Conservation (phyloP, 305 asterid species). For the Fraxinus dipetala region DNA sequence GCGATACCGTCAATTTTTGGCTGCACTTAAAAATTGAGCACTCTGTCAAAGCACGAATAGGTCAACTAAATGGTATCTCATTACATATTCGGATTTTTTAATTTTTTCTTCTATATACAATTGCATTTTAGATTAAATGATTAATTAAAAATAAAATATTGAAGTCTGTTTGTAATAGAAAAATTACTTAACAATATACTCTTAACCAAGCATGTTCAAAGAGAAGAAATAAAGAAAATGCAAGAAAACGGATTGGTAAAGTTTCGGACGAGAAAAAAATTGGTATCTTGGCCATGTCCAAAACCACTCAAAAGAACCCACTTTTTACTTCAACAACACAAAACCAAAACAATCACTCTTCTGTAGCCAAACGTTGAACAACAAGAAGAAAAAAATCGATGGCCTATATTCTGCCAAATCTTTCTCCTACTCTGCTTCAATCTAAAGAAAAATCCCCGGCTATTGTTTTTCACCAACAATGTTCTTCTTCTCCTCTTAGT, state of each 20-base stretch:
- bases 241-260: background rate
- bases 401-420: constrained; percentile 74
- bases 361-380: background rate
- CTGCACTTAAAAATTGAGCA: too few species aligned
- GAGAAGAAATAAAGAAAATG: background rate
- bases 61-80: too few species aligned
- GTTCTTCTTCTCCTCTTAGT: background rate
- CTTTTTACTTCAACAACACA: constrained; percentile 18
- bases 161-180: background rate
- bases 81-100: too few species aligned
- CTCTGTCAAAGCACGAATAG: too few species aligned
- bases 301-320: constrained; percentile 41
- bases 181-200: background rate
- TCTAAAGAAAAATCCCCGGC: constrained; percentile 48
- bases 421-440: constrained; percentile 51
- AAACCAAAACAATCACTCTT: background rate
- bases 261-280: background rate
- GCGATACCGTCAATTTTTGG: too few species aligned
- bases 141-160: too few species aligned
- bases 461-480: constrained; percentile 23
- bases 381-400: constrained; percentile 19
- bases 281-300: constrained; percentile 27
- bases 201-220: background rate
- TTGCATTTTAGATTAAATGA: too few species aligned
- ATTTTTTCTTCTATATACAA: too few species aligned